Percentiles rank a stretch among this genome's conserved stretches.
Evolutionary conservation across 1,139 yeast genomes (phyloP).

Genomic region (Nematodospora anomalae): DNA sequence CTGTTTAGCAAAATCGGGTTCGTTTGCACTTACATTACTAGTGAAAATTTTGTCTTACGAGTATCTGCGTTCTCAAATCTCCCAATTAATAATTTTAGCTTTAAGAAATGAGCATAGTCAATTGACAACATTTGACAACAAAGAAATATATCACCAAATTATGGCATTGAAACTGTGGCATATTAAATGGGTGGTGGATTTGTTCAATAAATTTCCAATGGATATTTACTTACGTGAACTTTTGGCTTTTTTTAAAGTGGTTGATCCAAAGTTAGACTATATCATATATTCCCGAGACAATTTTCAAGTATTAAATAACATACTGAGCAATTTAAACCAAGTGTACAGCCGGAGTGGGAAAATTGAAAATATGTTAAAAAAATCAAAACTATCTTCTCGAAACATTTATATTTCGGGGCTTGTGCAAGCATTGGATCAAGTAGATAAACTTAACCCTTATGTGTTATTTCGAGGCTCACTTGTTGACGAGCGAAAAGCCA

Average conservation of each 20-base stretch:
- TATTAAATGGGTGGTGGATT: slow-evolving; percentile 32
- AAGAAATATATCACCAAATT: slow-evolving; percentile 10
- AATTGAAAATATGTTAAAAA: neutral
- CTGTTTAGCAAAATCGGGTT: slow-evolving; percentile 15
- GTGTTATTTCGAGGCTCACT: slow-evolving; percentile 9
- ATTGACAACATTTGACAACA: slow-evolving; percentile 9
- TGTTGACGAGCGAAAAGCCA: slow-evolving; percentile 4
- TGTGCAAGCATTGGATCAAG: slow-evolving; percentile 5
- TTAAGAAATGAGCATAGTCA: slow-evolving; percentile 11
- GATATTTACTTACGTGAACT: slow-evolving; percentile 31
- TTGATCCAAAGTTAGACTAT: slow-evolving; percentile 26
- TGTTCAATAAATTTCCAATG: slow-evolving; percentile 33
- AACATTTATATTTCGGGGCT: neutral
- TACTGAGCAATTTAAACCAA: slow-evolving; percentile 2
- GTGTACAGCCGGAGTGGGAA: slow-evolving; percentile 4
- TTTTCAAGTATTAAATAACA: slow-evolving; percentile 8
- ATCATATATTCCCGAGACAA: slow-evolving; percentile 10
- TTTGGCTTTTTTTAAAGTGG: slow-evolving; percentile 24
- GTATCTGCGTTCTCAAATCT: slow-evolving; percentile 28
- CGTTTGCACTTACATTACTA: slow-evolving; percentile 25
- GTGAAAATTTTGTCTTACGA: slow-evolving; percentile 30
- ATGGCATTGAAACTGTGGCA: slow-evolving; percentile 33
- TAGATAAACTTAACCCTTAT: slow-evolving; percentile 10
- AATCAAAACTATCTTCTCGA: neutral
- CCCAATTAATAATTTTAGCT: slow-evolving; percentile 26